Percentiles rank a stretch among this genome's conserved stretches.
These are phyloP conservation scores for Boletus smithii DNA, from an alignment of 1,284 basidiomycete genomes.

Conservation along the genomic window DNA sequence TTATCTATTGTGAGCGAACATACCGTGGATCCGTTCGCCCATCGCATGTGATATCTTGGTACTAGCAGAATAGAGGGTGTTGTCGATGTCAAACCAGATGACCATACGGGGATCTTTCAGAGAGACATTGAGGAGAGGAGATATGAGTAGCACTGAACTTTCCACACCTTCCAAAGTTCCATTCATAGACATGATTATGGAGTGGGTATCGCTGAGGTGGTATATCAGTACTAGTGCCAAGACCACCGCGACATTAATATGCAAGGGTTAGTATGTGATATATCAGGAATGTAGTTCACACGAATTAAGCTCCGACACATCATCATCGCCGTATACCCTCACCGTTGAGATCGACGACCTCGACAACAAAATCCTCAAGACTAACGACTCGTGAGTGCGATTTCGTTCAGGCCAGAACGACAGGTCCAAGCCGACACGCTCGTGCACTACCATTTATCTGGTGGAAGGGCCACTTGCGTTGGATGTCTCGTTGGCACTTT, in stretches of 20 bases:
- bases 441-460: neutral
- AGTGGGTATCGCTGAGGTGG: slow-evolving; percentile 25
- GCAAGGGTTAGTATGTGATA: neutral
- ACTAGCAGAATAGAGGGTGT: slow-evolving; percentile 78
- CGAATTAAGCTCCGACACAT: slow-evolving; percentile 29
- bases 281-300: slow-evolving; percentile 28
- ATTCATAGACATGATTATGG: slow-evolving; percentile 21
- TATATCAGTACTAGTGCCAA: slow-evolving; percentile 3
- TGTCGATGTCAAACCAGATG: slow-evolving; percentile 85
- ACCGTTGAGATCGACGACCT: slow-evolving; percentile 26
- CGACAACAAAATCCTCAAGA: slow-evolving; percentile 40
- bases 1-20: slow-evolving; percentile 9
- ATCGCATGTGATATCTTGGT: slow-evolving; percentile 77
- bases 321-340: slow-evolving; percentile 11
- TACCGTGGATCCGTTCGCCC: slow-evolving; percentile 76
- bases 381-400: slow-evolving; percentile 37
- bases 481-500: slow-evolving; percentile 35
- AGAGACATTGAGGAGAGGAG: slow-evolving; percentile 6
- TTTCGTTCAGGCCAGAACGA: slow-evolving; percentile 14
- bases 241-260: too few relatives aligned
- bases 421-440: neutral
- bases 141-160: neutral
- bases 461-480: slow-evolving; percentile 20
- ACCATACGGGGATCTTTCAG: slow-evolving; percentile 46
- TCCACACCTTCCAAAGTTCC: slow-evolving; percentile 26